These are phyloP conservation scores for Penicillium paxilli DNA, from an alignment of 495 filamentous ascomycete species.

Conservation along the genomic window DNA sequence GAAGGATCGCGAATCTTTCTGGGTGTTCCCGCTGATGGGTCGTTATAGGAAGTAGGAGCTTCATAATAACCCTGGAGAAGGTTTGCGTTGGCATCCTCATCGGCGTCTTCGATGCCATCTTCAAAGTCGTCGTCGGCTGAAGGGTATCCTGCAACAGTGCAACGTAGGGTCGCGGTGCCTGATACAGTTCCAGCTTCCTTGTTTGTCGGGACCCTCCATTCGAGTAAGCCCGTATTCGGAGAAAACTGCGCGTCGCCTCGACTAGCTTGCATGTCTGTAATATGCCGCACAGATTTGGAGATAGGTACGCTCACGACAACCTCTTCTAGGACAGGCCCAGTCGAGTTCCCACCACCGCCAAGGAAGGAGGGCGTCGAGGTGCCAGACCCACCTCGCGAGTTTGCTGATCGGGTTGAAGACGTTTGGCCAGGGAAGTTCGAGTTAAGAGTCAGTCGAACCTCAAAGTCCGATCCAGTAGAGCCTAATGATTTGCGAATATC, in stretches of 20 bases:
- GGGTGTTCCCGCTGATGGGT: conserved; percentile 22
- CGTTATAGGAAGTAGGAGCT: conserved; percentile 43
- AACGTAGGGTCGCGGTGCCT: conserved; percentile 74
- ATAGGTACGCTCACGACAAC: conserved; percentile 80
- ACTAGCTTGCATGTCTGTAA: conserved; percentile 81
- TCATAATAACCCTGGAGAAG: conserved; percentile 57
- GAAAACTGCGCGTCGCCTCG: conserved; percentile 82
- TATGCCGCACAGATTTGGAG: conserved; percentile 75
- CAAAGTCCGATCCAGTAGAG: conserved; percentile 74
- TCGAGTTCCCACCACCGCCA: conserved; percentile 51
- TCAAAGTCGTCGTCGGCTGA: conserved; percentile 53
- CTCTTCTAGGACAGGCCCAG: conserved; percentile 70
- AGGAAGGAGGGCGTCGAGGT: conserved; percentile 62
- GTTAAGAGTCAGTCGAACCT: conserved; percentile 75
- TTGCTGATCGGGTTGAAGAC: conserved; percentile 33
- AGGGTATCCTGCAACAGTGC: conserved; percentile 72
- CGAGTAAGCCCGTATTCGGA: conserved; percentile 66
- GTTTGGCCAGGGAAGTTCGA: conserved; percentile 54
- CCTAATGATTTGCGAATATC: conserved; percentile 83
- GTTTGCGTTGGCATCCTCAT: conserved; percentile 40
- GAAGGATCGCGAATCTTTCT: conserved; percentile 26
- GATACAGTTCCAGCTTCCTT: conserved; percentile 58
- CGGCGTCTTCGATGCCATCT: conserved; percentile 51
- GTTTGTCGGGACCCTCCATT: conserved; percentile 78
- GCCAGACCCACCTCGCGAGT: conserved; percentile 45